These are phyloP conservation scores for Chlamydomonas schloesseri DNA, from an alignment of 139 green algal genomes.

Conservation along the genomic window DNA sequence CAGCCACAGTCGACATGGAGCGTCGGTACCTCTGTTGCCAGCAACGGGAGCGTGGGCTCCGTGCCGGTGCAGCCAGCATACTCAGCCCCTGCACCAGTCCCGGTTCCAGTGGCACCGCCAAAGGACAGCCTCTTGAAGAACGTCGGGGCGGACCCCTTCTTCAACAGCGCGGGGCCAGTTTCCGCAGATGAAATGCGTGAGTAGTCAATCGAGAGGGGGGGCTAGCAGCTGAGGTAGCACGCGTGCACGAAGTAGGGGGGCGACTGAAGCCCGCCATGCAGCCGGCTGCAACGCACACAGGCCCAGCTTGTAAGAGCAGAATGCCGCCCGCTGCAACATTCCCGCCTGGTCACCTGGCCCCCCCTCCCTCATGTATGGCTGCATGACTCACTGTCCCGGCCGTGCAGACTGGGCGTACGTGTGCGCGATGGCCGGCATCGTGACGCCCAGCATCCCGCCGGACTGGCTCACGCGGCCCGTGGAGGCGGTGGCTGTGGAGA, in stretches of 20 bases:
- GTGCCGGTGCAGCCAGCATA: background rate
- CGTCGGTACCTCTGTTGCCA: too few species aligned
- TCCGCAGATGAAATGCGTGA: background rate
- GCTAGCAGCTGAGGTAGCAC: too few species aligned
- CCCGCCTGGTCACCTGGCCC: background rate
- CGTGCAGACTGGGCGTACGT: background rate
- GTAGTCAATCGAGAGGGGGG: too few species aligned
- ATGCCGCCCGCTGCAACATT: too few species aligned
- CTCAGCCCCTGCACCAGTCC: background rate
- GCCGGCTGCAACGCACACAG: too few species aligned
- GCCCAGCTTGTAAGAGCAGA: too few species aligned
- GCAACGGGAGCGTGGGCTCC: background rate
- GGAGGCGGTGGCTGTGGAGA: background rate
- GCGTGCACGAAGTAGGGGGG: too few species aligned
- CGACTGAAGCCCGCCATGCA: background rate
- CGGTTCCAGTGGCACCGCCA: background rate
- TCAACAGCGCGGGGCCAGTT: background rate
- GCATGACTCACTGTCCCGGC: too few species aligned
- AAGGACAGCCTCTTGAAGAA: background rate
- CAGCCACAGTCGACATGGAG: too few species aligned
- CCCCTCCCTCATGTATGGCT: too few species aligned
- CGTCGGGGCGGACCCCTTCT: background rate
- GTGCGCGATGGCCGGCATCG: too few species aligned
- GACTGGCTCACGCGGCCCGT: background rate
- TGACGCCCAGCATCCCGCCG: background rate